Evolutionary conservation across 2,329 filamentous ascomycete species (phyloP).

Genomic region (Paracamarosporium sp.): DNA sequence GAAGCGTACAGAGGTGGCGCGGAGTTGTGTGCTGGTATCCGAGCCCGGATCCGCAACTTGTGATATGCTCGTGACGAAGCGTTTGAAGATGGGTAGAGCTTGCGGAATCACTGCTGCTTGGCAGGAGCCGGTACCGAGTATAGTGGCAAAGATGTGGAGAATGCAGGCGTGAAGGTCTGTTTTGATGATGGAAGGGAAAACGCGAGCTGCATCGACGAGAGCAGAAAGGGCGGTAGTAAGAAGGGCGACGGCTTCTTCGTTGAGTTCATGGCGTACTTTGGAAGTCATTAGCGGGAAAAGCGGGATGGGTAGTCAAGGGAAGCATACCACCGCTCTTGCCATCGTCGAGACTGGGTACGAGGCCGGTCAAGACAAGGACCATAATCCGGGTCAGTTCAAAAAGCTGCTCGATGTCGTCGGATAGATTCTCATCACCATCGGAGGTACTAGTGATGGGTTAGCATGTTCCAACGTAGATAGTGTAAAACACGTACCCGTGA

Average conservation of each 20-base stretch:
- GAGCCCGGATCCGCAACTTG: conserved; percentile 47
- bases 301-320: background rate
- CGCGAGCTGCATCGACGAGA: conserved; percentile 90
- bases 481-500: conserved; percentile 56
- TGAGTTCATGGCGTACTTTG: conserved; percentile 75
- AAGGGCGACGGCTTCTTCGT: conserved; percentile 84
- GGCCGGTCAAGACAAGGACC: conserved; percentile 85
- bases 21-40: conserved; percentile 72
- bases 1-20: conserved; percentile 83
- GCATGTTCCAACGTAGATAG: background rate
- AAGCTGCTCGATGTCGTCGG: conserved; percentile 96
- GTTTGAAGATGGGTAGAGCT: conserved; percentile 87
- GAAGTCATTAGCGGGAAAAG: conserved; percentile 51
- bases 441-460: conserved; percentile 29
- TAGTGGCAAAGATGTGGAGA: conserved; percentile 93
- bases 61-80: conserved; percentile 82
- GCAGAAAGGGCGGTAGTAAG: conserved; percentile 83
- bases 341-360: conserved; percentile 82
- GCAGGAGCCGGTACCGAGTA: conserved; percentile 84
- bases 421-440: conserved; percentile 73
- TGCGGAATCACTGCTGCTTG: conserved; percentile 90
- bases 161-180: conserved; percentile 96
- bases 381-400: conserved; percentile 98
- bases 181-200: conserved; percentile 96
- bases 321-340: conserved; percentile 43